phyloP scores from a whole-genome alignment of 768 basidiomycete species.

The Cyclocybe aegerita region DNA sequence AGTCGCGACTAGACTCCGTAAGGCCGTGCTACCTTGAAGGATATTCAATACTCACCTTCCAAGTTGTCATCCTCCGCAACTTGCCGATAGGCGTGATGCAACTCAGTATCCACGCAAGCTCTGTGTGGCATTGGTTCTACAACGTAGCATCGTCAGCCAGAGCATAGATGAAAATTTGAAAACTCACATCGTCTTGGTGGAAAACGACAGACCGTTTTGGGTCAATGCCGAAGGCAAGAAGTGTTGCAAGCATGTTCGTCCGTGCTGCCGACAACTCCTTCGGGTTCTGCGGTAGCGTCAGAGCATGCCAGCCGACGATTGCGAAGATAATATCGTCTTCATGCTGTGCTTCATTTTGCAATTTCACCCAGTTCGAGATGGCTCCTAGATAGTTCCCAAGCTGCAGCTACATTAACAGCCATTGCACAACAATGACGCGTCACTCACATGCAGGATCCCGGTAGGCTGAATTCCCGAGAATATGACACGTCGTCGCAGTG shows the following conservation, averaged over 20 bases:
- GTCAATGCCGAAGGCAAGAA: constrained; percentile 86
- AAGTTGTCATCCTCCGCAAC: constrained; percentile 90
- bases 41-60: constrained; percentile 65
- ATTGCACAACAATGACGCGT: not conserved
- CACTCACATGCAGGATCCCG: constrained; percentile 80
- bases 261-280: constrained; percentile 57
- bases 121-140: constrained; percentile 82
- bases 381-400: constrained; percentile 95
- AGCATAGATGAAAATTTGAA: not conserved
- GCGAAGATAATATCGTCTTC: constrained; percentile 76
- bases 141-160: not conserved
- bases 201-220: constrained; percentile 74
- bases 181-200: constrained; percentile 83
- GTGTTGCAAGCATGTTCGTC: constrained; percentile 74
- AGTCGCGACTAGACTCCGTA: constrained; percentile 61
- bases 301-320: constrained; percentile 92
- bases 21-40: not conserved
- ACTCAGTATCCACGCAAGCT: constrained; percentile 87
- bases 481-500: constrained; percentile 40
- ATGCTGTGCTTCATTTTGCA: constrained; percentile 61
- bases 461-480: constrained; percentile 96
- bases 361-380: constrained; percentile 81
- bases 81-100: constrained; percentile 84
- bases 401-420: constrained; percentile 37
- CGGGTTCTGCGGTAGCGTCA: constrained; percentile 90